A percentile compares a stretch with the other conserved stretches of the same genome.
These are phyloP conservation scores for Penicillium sp. DNA, from an alignment of 2,329 filamentous ascomycete species.

Conservation along the genomic window DNA sequence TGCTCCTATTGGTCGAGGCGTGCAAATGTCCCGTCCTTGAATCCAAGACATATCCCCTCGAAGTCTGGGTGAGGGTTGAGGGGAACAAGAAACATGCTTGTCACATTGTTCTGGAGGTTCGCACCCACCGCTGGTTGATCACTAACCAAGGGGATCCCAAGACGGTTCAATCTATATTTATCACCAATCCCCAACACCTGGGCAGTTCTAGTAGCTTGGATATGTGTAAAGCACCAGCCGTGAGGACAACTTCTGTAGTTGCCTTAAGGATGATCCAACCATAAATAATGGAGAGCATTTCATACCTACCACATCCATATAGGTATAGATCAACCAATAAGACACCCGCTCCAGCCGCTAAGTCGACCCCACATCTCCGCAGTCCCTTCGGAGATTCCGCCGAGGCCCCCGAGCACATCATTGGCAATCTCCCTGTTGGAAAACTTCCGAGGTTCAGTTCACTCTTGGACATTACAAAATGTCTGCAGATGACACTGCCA, in stretches of 20 bases:
- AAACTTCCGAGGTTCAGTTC: not conserved
- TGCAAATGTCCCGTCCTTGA: constrained; percentile 12
- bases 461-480: not conserved
- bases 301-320: no score
- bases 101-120: constrained; percentile 33
- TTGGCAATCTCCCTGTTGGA: not conserved
- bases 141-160: constrained; percentile 44
- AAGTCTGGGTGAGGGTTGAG: constrained; percentile 6
- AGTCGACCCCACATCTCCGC: not conserved
- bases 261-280: not conserved
- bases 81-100: constrained; percentile 14
- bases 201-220: constrained; percentile 51
- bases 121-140: constrained; percentile 53
- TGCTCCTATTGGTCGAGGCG: constrained; percentile 10
- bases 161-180: constrained; percentile 34
- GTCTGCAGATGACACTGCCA: constrained; percentile 5
- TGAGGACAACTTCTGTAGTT: constrained; percentile 45
- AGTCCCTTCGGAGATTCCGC: not conserved
- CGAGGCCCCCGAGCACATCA: not conserved
- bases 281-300: no score
- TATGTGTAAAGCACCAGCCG: constrained; percentile 43
- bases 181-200: constrained; percentile 53
- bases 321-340: no score
- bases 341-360: no score
- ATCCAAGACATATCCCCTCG: constrained; percentile 5